Conservation (phyloP, 1,139 yeast species). For the Taiozyma sp. region DNA sequence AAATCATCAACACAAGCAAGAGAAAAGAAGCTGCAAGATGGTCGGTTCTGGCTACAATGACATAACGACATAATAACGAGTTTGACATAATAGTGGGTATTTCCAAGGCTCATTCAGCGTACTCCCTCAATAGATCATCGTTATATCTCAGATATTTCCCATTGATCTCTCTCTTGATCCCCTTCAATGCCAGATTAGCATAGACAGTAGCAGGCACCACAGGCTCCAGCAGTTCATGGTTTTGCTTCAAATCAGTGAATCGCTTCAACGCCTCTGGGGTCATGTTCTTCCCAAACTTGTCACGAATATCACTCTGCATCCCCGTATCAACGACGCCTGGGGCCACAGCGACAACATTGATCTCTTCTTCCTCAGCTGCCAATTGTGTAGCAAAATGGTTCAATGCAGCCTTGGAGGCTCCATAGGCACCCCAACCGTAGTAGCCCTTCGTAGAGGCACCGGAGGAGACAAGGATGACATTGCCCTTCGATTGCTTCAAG, state of each 20-base stretch:
- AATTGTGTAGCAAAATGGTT: constrained; percentile 67
- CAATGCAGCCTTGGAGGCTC: constrained; percentile 84
- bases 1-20: no score
- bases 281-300: constrained; percentile 51
- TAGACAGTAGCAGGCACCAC: constrained; percentile 65
- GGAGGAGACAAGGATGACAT: constrained; percentile 70
- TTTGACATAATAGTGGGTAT: no score
- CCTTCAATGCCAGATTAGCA: constrained; percentile 56
- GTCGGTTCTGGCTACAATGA: no score
- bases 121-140: constrained; percentile 33
- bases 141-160: constrained; percentile 63
- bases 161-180: constrained; percentile 47
- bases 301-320: constrained; percentile 80
- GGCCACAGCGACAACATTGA: constrained; percentile 65
- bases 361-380: constrained; percentile 57
- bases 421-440: constrained; percentile 85
- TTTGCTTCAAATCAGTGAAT: constrained; percentile 54
- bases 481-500: constrained; percentile 52
- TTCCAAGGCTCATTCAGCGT: no score
- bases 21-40: no score
- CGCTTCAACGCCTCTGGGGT: constrained; percentile 45
- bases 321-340: constrained; percentile 92
- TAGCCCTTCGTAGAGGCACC: constrained; percentile 69
- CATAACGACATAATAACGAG: no score
- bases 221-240: constrained; percentile 54